phyloP scores from a whole-genome alignment of 306 rosid species.

The Prinsepia uniflora region DNA sequence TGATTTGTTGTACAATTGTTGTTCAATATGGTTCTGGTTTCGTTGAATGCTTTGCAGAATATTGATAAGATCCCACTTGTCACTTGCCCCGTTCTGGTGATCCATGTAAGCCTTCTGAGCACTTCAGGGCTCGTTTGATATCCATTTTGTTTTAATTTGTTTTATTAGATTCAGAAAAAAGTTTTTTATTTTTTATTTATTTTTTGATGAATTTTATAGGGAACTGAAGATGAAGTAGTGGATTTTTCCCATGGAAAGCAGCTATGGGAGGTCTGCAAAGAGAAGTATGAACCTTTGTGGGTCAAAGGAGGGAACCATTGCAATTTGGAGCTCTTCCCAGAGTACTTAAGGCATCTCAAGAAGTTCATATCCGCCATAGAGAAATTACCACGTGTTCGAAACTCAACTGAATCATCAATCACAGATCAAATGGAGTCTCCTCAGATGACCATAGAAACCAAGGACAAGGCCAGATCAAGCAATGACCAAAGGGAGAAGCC shows the following conservation, averaged over 20 bases:
- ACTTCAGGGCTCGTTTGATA: too few species aligned
- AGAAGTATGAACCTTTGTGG: slow-evolving; percentile 72
- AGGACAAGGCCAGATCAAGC: slow-evolving; percentile 41
- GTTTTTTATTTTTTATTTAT: too few species aligned
- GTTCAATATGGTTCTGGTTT: slow-evolving; percentile 1
- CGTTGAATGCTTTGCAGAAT: slow-evolving; percentile 36
- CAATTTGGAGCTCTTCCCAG: slow-evolving; percentile 57
- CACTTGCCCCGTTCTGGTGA: slow-evolving; percentile 55
- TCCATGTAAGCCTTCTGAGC: slow-evolving; percentile 47
- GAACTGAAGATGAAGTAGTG: slow-evolving; percentile 71
- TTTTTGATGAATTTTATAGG: slow-evolving; percentile 33
- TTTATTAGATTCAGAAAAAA: too few species aligned
- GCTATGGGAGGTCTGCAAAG: slow-evolving; percentile 62
- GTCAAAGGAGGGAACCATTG: slow-evolving; percentile 59
- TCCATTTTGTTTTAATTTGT: too few species aligned
- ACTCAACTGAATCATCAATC: slow-evolving; percentile 3
- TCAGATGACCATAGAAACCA: slow-evolving; percentile 19
- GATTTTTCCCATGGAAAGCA: slow-evolving; percentile 67
- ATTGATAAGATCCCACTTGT: slow-evolving; percentile 56
- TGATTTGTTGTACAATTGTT: neutral
- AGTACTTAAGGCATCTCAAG: slow-evolving; percentile 58
- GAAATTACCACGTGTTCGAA: slow-evolving; percentile 33
- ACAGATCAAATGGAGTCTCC: slow-evolving; percentile 20
- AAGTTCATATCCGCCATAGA: slow-evolving; percentile 55
- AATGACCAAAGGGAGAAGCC: slow-evolving; percentile 35